Evolutionary conservation across 345 rosid species (phyloP), one percentile per base, ranked within the genome.

Genomic region (Stellera chamaejasme): DNA sequence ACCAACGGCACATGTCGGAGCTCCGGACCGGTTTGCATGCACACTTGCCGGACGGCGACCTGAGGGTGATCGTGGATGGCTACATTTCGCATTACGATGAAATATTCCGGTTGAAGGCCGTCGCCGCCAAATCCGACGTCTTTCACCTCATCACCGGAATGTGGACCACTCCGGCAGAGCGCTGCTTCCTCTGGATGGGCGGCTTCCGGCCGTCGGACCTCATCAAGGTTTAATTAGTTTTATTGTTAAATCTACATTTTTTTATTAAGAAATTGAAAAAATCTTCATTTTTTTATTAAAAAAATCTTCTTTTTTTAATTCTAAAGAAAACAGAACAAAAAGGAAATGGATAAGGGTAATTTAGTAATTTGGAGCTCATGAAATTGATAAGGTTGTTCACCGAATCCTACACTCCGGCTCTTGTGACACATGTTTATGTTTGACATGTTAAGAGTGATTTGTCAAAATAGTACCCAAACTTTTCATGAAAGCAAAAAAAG

Each of bases 101-200:
- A 13, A 68, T 93, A n/a, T 93, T 93, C 73, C 75, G 71, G 68
- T 55, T 93, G 59, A 89, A 81, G 62, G 83, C 62, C 0, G 68
- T 64, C 11, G 90, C 92, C 2, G 92, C 92, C 0, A 87, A 89
- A 60, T 65, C 96, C 3, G 99, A 93, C 46, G 82, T 93, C 27
- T 89, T 87, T 59, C 97, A 93, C 64, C 90, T 93, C 50, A 79
- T 87, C 25, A 79, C 86, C 3, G 99, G 99, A 23, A 82, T 79
- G 74, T 93, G 99, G 99, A 64, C 79, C 10, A 78, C 97, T 4
- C 86, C 95, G 0, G 91, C 96, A 0, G 99, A 93, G 58, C 96
- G 99, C 8, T 89, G 97, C 75, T 93, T 93, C 74, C 87, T 93
- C 8, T 93, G 99, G 99, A 89, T 93, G 83, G 99, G 91, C 5